Evolutionary conservation across 768 basidiomycete genomes (phyloP).

Genomic region (Phylloporus scabripes): DNA sequence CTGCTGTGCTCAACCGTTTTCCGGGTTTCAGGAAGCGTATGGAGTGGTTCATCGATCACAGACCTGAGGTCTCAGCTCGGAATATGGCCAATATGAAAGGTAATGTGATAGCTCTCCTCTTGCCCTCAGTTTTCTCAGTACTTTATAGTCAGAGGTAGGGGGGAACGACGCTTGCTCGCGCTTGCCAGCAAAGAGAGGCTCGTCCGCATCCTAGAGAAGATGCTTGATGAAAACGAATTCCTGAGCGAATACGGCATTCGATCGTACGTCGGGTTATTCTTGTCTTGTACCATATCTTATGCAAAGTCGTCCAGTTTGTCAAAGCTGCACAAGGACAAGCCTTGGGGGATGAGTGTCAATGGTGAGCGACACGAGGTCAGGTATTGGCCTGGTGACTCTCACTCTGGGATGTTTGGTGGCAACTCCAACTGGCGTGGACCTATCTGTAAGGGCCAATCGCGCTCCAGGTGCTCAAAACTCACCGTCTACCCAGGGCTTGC

Average conservation of each 20-base stretch:
- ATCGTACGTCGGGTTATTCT: slow-evolving; percentile 56
- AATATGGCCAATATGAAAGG: slow-evolving; percentile 98
- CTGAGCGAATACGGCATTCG: slow-evolving; percentile 92
- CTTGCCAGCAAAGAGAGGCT: slow-evolving; percentile 90
- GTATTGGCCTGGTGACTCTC: slow-evolving; percentile 98
- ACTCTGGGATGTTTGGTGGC: slow-evolving; percentile 97
- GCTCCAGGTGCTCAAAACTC: background rate
- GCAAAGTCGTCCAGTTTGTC: slow-evolving; percentile 57
- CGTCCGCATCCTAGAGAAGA: slow-evolving; percentile 83
- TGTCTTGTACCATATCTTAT: slow-evolving; percentile 1
- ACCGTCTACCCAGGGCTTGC: slow-evolving; percentile 66
- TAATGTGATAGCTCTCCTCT: slow-evolving; percentile 24
- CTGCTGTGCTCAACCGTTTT: slow-evolving; percentile 80
- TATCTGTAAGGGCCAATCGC: slow-evolving; percentile 49
- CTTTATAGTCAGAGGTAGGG: slow-evolving; percentile 54
- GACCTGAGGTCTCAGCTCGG: slow-evolving; percentile 78
- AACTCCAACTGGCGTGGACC: slow-evolving; percentile 98
- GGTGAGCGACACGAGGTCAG: slow-evolving; percentile 87
- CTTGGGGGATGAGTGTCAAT: slow-evolving; percentile 93
- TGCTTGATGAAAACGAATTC: slow-evolving; percentile 97
- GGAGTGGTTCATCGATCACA: slow-evolving; percentile 97
- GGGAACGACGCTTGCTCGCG: slow-evolving; percentile 82
- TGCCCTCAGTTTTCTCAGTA: background rate
- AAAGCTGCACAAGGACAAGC: slow-evolving; percentile 82
- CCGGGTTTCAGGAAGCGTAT: slow-evolving; percentile 98